Percentiles rank a stretch among this genome's conserved stretches.
phyloP scores from a whole-genome alignment of 495 filamentous ascomycete genomes.

The Margaritispora aquatica region DNA sequence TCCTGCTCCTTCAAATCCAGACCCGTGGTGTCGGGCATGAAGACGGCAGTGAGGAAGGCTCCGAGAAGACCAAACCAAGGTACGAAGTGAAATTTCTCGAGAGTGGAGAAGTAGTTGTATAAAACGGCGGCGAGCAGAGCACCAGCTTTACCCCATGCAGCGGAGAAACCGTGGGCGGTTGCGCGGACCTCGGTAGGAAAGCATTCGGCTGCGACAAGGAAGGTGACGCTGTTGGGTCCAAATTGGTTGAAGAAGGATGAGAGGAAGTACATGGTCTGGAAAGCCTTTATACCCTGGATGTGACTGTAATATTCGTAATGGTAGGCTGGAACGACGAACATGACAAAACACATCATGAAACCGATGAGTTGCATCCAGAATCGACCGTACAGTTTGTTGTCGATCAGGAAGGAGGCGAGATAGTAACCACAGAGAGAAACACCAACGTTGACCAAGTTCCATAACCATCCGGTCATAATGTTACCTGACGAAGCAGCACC shows the following conservation, averaged over 20 bases:
- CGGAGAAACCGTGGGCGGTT: conserved; percentile 84
- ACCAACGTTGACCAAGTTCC: conserved; percentile 79
- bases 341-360: conserved; percentile 79
- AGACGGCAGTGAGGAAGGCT: conserved; percentile 68
- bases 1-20: conserved; percentile 93
- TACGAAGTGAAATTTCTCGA: conserved; percentile 77
- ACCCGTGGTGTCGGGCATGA: conserved; percentile 88
- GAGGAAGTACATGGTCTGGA: conserved; percentile 83
- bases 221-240: conserved; percentile 85
- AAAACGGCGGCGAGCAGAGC: conserved; percentile 77
- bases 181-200: conserved; percentile 87
- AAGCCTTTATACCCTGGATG: conserved; percentile 58
- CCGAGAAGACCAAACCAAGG: conserved; percentile 88
- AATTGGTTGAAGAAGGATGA: conserved; percentile 95
- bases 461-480: conserved; percentile 79
- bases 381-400: conserved; percentile 69
- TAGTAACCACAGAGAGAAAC: conserved; percentile 85
- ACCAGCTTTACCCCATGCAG: conserved; percentile 76
- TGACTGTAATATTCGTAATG: conserved; percentile 69
- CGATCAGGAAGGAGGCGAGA: conserved; percentile 29
- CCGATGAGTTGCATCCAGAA: conserved; percentile 90
- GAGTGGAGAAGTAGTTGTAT: conserved; percentile 80
- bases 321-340: conserved; percentile 82
- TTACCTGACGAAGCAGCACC: conserved; percentile 43
- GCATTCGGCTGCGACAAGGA: conserved; percentile 86